These are phyloP conservation scores for Exophiala sp. DNA, from an alignment of 2,329 filamentous ascomycete genomes.

Conservation along the genomic window DNA sequence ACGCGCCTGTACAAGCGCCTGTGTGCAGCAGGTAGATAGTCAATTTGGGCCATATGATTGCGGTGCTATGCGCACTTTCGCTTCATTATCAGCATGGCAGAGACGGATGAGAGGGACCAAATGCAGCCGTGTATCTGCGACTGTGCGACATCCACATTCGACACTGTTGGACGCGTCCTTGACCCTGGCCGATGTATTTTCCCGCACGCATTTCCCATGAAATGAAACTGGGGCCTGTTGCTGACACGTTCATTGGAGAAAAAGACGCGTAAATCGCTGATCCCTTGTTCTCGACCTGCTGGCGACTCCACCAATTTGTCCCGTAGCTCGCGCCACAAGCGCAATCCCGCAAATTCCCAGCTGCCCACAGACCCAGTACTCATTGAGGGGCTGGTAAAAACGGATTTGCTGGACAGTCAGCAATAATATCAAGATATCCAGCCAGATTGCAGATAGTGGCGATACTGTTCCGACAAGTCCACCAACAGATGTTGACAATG, in stretches of 20 bases:
- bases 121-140: too few species aligned
- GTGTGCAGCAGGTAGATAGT: constrained; percentile 10
- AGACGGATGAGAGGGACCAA: neutral
- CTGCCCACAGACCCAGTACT: neutral
- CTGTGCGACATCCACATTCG: neutral
- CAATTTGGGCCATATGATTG: constrained; percentile 6
- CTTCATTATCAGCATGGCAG: neutral
- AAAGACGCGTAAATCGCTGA: constrained; percentile 12
- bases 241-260: constrained; percentile 15
- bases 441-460: too few species aligned
- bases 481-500: too few species aligned
- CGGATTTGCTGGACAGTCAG: neutral
- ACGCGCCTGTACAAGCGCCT: constrained; percentile 19
- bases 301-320: constrained; percentile 9
- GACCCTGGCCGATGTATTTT: constrained; percentile 10
- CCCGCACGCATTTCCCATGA: constrained; percentile 16
- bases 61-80: neutral
- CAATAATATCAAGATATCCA: too few species aligned
- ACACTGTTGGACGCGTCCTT: constrained; percentile 1
- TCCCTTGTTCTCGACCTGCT: constrained; percentile 23
- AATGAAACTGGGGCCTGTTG: constrained; percentile 18
- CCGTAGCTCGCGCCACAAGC: constrained; percentile 15
- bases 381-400: neutral
- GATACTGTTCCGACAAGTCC: too few species aligned
- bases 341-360: constrained; percentile 8